Evolutionary conservation across 2,329 filamentous ascomycete genomes (phyloP), one percentile per base, ranked within the genome.

Genomic region (Blastomyces emzantsi): DNA sequence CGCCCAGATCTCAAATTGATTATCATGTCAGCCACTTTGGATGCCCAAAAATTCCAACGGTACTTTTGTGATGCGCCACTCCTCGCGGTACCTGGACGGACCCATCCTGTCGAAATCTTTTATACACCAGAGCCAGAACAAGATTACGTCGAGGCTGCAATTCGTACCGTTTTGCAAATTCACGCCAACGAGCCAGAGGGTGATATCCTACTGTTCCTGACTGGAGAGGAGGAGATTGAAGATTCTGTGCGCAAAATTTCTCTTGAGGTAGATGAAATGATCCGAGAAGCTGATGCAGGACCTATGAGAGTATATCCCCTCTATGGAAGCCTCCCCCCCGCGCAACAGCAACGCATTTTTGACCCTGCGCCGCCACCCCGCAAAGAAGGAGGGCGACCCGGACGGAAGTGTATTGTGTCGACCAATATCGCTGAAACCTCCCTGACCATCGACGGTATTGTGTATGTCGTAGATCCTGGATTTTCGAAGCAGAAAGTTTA

Each of bases 401-500:
- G 94, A n/a, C 85, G 94, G 66, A 99, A 99, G 77, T 88, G 87
- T 73, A 95, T 99, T 70, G 84, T 99, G 39, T 90, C 92, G 11
- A 99, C 94, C 68, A 99, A 99, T 77, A 99, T 99, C 76, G 94
- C 94, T 55, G 94, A 99, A 80, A 99, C 94, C 0, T 93, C 89
- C 72, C 85, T 99, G 77, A 99, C 94, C 57, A 99, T 99, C 66
- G 94, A 99, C 73, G 94, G 94, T 74, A 99, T 99, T 67, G 94
- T 99, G 45, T 99, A 97, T 73, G 94, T 99, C 43, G 93, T 99
- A n/a, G 94, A 99, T 72, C 93, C 94, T 1, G 94, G 94, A 45
- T 99, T 99, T 81, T 96, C 92, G 80, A 99, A 99, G 80, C 94
- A 99, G 73, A 99, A 97, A 78, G 94, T 97, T 67, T 99, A 97